Evolutionary conservation across 805 yeast genomes (phyloP).

Genomic region (Cyberlindnera japonica): DNA sequence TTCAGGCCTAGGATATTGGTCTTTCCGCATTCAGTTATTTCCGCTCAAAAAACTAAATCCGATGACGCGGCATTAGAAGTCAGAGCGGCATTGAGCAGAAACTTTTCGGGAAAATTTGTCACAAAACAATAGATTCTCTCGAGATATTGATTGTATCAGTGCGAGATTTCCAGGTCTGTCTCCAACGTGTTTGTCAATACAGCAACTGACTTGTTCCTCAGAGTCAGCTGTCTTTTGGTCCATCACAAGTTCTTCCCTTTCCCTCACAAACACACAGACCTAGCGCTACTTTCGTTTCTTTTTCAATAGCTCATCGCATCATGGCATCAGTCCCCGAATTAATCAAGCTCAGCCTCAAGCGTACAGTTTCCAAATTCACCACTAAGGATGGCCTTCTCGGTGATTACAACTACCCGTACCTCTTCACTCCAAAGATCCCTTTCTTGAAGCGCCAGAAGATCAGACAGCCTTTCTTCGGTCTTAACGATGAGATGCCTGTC

Average conservation of each 20-base stretch:
- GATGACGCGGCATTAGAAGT: not conserved
- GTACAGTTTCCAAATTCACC: slow-evolving; percentile 32
- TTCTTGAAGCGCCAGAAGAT: slow-evolving; percentile 43
- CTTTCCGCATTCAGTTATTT: not conserved
- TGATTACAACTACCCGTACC: slow-evolving; percentile 74
- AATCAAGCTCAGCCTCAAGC: slow-evolving; percentile 1
- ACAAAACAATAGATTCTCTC: too few species aligned
- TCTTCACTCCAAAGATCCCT: slow-evolving; percentile 80
- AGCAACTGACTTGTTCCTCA: not conserved
- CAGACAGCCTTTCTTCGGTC: slow-evolving; percentile 78
- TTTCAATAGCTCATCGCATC: not conserved
- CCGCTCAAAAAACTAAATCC: not conserved
- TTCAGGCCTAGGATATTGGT: too few species aligned
- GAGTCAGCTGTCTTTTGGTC: not conserved
- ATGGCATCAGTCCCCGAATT: not conserved
- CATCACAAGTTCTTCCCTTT: slow-evolving; percentile 1
- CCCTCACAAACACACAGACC: slow-evolving; percentile 3
- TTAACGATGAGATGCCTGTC: slow-evolving; percentile 77
- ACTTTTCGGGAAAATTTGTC: not conserved
- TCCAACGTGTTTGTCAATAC: slow-evolving; percentile 1
- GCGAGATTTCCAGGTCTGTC: too few species aligned
- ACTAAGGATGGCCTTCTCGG: slow-evolving; percentile 84
- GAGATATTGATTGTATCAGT: too few species aligned
- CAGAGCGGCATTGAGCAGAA: too few species aligned
- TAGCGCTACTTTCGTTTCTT: not conserved